Percentiles rank a stretch among this genome's conserved stretches.
Conservation (phyloP, 306 rosid genomes). For the Prunus davidiana region DNA sequence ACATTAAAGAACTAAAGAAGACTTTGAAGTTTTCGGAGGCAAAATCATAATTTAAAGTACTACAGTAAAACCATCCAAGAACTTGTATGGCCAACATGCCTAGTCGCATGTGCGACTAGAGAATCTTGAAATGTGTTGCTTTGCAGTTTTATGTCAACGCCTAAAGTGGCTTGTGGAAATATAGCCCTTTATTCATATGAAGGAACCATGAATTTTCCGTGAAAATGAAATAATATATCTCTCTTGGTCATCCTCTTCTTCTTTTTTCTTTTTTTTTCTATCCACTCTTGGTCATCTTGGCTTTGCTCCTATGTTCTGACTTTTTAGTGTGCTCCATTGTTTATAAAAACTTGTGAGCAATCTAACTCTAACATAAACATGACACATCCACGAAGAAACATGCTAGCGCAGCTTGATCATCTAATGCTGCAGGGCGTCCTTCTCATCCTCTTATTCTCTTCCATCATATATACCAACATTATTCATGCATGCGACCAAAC, state of each 20-base stretch:
- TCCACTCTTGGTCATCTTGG: too few species aligned
- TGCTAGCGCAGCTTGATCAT: neutral
- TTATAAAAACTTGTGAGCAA: neutral
- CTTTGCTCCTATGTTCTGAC: neutral
- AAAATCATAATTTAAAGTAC: too few species aligned
- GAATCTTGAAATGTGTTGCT: too few species aligned
- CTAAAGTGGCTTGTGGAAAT: neutral
- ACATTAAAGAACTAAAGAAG: too few species aligned
- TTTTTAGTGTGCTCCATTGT: neutral
- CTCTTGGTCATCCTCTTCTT: too few species aligned
- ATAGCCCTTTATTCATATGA: neutral
- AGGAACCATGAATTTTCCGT: neutral
- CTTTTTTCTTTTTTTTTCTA: too few species aligned
- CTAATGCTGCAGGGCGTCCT: neutral
- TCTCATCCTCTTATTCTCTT: neutral
- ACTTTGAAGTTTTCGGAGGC: too few species aligned
- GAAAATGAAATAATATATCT: neutral
- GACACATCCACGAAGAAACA: neutral
- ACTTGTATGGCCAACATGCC: too few species aligned
- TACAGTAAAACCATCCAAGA: too few species aligned
- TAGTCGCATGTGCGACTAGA: too few species aligned
- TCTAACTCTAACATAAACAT: neutral
- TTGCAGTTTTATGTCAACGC: neutral
- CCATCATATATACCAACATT: neutral
- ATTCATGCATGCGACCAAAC: neutral